Base-by-base conservation (phyloP, 768 basidiomycete genomes). In the Pleurotus citrinopileatus region DNA sequence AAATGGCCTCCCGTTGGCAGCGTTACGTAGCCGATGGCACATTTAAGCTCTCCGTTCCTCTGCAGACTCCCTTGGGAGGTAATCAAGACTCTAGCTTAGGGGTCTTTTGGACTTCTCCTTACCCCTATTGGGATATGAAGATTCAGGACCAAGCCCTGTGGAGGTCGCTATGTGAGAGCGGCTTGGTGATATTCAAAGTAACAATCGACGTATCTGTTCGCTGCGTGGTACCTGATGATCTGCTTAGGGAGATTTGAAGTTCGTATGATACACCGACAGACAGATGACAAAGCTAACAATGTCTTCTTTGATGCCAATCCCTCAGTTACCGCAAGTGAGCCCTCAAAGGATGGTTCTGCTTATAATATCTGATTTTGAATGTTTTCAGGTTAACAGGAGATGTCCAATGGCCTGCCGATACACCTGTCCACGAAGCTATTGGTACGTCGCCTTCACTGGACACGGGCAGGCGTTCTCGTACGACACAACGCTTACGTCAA, bases 111-210 rank as follows among this genome's bases (percentile, higher is more conserved):
- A 91, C 89, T 0, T 73, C 78, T 13, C 83, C 85, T 0, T 80
- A 77, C 64, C 84, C 89, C 15, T 94, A 90, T 62, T 91, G 88
- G 86, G 74, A 89, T 58, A 80, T 91, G 82, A 65, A 77, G 54
- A 63, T 65, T 17, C 73, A 73, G 17, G 84, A 82, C 1, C 75
- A 75, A 0, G 70, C 69, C 26, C 67, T 90, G 10, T 82, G 81
- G 67, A 60, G 69, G 2, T 67, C 69, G 32, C 65, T 96, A 42
- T 71, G 72, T 43, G 67, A 66, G 12, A 81, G 89, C 57, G 77
- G 78, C 6, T 72, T 96, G 6, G 91, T 93, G 2, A 79, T 96
- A 54, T 94, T 95, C 74, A 96, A 96, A 77, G 89, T 86, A 43
- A 25, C 70, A 57, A 8, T 20, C 10, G 15, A 44, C 13, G 12